Percentiles rank a stretch among this genome's conserved stretches.
Conservation (phyloP, 2,329 filamentous ascomycete species). For the Chaetomium strumarium region DNA sequence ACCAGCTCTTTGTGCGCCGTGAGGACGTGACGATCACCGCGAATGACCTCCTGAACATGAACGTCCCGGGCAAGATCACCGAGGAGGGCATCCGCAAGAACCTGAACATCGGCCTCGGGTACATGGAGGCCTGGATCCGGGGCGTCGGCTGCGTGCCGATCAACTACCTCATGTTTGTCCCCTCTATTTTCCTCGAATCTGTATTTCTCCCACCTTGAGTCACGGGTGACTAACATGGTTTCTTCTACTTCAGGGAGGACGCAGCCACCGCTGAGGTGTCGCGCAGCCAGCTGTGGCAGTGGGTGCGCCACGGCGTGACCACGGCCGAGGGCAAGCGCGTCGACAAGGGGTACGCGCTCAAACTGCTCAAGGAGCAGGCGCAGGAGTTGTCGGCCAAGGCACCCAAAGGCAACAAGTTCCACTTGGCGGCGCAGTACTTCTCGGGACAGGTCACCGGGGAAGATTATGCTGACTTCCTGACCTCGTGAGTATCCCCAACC, state of each 20-base stretch:
- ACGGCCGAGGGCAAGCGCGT: slow-evolving; percentile 87
- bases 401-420: slow-evolving; percentile 84
- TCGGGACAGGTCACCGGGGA: slow-evolving; percentile 89
- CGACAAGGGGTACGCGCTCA: slow-evolving; percentile 85
- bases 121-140: slow-evolving; percentile 98
- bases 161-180: slow-evolving; percentile 79
- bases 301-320: slow-evolving; percentile 67
- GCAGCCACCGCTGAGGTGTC: slow-evolving; percentile 96
- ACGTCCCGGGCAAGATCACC: slow-evolving; percentile 85
- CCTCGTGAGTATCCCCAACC: slow-evolving; percentile 50
- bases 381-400: slow-evolving; percentile 68
- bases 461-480: slow-evolving; percentile 96
- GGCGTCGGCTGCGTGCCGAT: slow-evolving; percentile 95
- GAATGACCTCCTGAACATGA: slow-evolving; percentile 96
- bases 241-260: slow-evolving; percentile 58
- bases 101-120: slow-evolving; percentile 89
- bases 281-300: slow-evolving; percentile 93
- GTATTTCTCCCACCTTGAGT: neutral
- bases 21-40: slow-evolving; percentile 82
- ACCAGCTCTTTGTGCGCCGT: slow-evolving; percentile 86
- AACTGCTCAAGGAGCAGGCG: slow-evolving; percentile 79
- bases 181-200: neutral
- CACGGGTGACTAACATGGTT: neutral
- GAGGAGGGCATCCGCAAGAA: slow-evolving; percentile 97
- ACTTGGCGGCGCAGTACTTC: slow-evolving; percentile 88